Percentiles rank a stretch among this genome's conserved stretches.
Evolutionary conservation across 2,329 filamentous ascomycete species (phyloP).

Genomic region (Metarhizium album): DNA sequence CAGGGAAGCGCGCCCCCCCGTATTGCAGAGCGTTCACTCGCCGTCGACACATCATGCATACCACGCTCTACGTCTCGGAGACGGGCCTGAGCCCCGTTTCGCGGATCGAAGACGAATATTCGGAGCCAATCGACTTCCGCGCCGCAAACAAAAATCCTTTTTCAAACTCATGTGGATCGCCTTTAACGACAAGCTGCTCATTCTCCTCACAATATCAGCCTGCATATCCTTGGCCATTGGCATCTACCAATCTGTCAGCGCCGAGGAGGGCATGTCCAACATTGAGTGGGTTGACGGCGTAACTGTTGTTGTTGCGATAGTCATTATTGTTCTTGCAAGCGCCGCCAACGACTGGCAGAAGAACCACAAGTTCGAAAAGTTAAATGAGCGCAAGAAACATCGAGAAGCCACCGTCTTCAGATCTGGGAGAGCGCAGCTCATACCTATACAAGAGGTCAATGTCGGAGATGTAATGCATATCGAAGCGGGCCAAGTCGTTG

Average conservation of each 20-base stretch:
- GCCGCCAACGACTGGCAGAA: conserved; percentile 78
- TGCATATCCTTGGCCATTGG: conserved; percentile 65
- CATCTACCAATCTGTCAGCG: conserved; percentile 59
- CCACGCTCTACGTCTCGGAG: conserved; percentile 20
- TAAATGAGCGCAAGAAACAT: conserved; percentile 72
- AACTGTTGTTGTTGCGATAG: conserved; percentile 65
- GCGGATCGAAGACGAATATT: conserved; percentile 59
- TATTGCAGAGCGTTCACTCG: conserved; percentile 9
- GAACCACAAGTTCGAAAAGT: conserved; percentile 67
- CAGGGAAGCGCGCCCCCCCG: conserved; percentile 18
- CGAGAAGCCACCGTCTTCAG: conserved; percentile 63
- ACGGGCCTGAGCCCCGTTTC: conserved; percentile 16
- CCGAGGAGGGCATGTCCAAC: conserved; percentile 35
- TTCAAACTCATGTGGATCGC: conserved; percentile 62
- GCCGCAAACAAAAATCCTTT: conserved; percentile 59
- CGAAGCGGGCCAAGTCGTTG: conserved; percentile 61
- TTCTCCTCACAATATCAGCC: conserved; percentile 59
- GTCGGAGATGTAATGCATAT: conserved; percentile 65
- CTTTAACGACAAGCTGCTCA: conserved; percentile 72
- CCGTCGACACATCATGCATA: conserved; percentile 12
- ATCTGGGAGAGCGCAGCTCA: conserved; percentile 59
- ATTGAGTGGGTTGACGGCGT: conserved; percentile 78
- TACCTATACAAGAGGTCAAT: conserved; percentile 60
- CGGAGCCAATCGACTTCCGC: conserved; percentile 45
- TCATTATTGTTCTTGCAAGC: conserved; percentile 65